phyloP scores from a whole-genome alignment of 306 rosid genomes.

The Rosa chinensis region DNA sequence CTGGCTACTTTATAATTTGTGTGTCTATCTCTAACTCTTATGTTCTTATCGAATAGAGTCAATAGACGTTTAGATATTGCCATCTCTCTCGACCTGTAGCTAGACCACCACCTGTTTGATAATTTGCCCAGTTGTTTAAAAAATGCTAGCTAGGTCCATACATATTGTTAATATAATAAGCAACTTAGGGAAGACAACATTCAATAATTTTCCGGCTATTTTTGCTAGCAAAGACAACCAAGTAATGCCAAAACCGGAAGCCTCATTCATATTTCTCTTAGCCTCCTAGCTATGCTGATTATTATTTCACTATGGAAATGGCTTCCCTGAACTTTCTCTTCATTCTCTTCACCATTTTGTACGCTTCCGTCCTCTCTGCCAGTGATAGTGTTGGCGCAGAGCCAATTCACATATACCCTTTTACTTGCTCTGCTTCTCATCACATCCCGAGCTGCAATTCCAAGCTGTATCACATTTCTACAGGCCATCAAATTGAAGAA shows the following conservation, averaged over 20 bases:
- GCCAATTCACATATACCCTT: neutral
- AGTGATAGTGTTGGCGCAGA: too few relatives aligned
- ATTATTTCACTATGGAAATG: neutral
- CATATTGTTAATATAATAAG: neutral
- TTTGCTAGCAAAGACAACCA: neutral
- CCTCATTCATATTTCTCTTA: neutral
- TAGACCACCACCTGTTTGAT: neutral
- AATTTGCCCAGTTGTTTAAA: neutral
- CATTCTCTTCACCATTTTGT: neutral
- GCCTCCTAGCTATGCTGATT: neutral
- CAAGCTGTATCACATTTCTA: slow-evolving; percentile 9
- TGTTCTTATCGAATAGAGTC: neutral
- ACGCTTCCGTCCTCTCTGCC: neutral
- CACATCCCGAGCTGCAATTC: slow-evolving; percentile 14
- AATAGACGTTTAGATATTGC: neutral
- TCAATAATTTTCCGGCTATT: neutral
- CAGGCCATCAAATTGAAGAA: neutral
- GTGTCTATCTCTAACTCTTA: neutral
- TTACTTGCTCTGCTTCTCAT: slow-evolving; percentile 11
- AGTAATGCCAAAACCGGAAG: slow-evolving; percentile 7
- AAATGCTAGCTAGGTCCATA: neutral
- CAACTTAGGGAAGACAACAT: neutral
- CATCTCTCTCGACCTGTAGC: neutral
- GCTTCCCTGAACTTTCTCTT: neutral
- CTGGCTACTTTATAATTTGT: neutral